phyloP scores from a whole-genome alignment of 2,329 filamentous ascomycete genomes.

The Huntiella savannae region DNA sequence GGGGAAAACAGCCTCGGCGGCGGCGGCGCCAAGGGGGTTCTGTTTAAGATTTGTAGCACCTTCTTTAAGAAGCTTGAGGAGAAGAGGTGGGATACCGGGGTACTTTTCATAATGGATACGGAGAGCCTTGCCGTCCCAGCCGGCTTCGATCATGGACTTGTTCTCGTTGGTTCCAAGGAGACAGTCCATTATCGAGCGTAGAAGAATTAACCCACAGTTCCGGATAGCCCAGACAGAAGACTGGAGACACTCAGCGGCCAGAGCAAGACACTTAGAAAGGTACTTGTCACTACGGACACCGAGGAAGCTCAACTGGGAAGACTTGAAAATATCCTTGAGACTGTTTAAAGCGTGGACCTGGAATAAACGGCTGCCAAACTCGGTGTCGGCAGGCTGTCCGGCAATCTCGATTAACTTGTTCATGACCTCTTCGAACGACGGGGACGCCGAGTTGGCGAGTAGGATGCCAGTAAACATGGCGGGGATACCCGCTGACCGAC shows the following conservation, averaged over 20 bases:
- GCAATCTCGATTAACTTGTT: constrained; percentile 41
- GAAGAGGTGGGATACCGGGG: constrained; percentile 41
- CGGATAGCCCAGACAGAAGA: constrained; percentile 86
- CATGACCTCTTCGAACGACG: constrained; percentile 48
- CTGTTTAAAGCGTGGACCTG: constrained; percentile 95
- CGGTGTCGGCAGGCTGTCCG: constrained; percentile 29
- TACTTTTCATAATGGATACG: constrained; percentile 54
- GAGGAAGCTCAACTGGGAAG: constrained; percentile 54
- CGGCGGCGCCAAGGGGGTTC: constrained; percentile 18
- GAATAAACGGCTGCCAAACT: constrained; percentile 49
- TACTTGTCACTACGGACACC: constrained; percentile 54
- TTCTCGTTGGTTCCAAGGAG: constrained; percentile 59
- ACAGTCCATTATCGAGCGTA: constrained; percentile 66
- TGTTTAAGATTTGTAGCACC: constrained; percentile 27
- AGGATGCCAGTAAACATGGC: constrained; percentile 70
- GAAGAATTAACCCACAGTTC: constrained; percentile 79
- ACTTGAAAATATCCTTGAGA: constrained; percentile 78
- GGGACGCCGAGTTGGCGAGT: constrained; percentile 36
- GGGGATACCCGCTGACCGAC: constrained; percentile 81
- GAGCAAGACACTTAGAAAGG: constrained; percentile 51
- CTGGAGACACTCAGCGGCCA: constrained; percentile 64
- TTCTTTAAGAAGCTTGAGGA: constrained; percentile 41
- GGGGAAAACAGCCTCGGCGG: constrained; percentile 59
- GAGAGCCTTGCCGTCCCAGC: constrained; percentile 44
- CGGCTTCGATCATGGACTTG: constrained; percentile 40